Evolutionary conservation across 176 grass and related monocot genomes (phyloP), one percentile per base, ranked within the genome.

Genomic region (Carex littledalei): DNA sequence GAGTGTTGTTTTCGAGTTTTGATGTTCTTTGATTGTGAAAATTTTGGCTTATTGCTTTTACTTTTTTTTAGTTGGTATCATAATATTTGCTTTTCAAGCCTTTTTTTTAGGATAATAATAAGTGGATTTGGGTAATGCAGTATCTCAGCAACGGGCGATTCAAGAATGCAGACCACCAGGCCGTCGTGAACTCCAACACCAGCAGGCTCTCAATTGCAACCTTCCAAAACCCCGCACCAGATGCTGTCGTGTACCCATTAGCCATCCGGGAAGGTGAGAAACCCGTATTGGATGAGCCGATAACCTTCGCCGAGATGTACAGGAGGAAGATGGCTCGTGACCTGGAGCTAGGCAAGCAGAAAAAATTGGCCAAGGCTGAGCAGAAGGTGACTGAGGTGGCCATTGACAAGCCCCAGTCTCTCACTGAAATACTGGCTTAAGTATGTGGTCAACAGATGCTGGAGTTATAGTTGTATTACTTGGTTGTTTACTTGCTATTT

Each of bases 141-240:
- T 93, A 79, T 70, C 13, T 98, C 86, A 98, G 93, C 88, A 98
- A 98, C 15, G 95, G 93, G 1, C 86, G 95, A 67, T 98, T 98
- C 91, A 95, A 90, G 93, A 98, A 95, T 39, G 93, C 93, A 0
- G 93, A 98, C 14, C 95, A 98, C 83, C 95, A 98, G 88, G 91
- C 91, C 8, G 93, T 94, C 58, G 95, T 98, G 86, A 98, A 95
- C 91, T 90, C 88, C 6, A 85, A 95, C 83, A 85, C 69, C 89
- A 82, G 89, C 86, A 21, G 93, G 57, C 86, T 98, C 53, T 94
- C 93, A 8, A 87, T 98, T 67, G 95, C 93, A 14, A 92, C 95
- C 37, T 98, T 98, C 80, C 93, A 98, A 88, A 98, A 95, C 84
- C 95, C 95, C 20, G 89, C 95, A 43, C 89, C 88, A 0, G 88